Percentiles rank a stretch among this genome's conserved stretches.
Evolutionary conservation across 257 asterid species (phyloP).

Genomic region (Solanum sejunctum): DNA sequence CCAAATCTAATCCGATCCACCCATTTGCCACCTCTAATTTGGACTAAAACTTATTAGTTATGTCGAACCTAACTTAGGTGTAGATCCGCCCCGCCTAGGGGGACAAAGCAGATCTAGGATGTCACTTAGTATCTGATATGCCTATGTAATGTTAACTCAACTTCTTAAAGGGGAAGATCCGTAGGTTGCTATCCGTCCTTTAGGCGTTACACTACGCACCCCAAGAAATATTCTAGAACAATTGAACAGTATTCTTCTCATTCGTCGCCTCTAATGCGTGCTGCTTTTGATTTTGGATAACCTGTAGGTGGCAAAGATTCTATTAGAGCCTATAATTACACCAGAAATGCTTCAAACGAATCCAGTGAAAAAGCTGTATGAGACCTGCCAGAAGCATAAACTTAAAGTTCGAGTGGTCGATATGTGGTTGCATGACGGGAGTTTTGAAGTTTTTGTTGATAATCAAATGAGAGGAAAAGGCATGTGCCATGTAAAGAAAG

Average conservation of each 20-base stretch:
- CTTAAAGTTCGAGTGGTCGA: constrained; percentile 52
- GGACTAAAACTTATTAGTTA: not conserved
- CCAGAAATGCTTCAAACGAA: constrained; percentile 57
- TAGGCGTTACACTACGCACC: not conserved
- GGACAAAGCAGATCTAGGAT: not conserved
- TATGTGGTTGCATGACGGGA: constrained; percentile 41
- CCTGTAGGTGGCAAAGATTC: constrained; percentile 39
- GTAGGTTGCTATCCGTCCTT: not conserved
- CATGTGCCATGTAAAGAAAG: constrained; percentile 57
- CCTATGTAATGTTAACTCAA: not conserved
- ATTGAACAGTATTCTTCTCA: not conserved
- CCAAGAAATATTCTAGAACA: not conserved
- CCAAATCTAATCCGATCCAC: too few relatives aligned
- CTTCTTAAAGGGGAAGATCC: not conserved
- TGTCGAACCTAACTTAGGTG: not conserved
- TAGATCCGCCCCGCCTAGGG: not conserved
- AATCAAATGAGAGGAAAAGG: constrained; percentile 56
- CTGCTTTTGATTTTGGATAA: not conserved
- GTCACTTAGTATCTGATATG: not conserved
- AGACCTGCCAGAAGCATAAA: constrained; percentile 67
- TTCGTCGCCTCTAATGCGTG: not conserved
- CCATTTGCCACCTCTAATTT: not conserved
- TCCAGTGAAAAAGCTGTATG: constrained; percentile 64
- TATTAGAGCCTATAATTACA: constrained; percentile 62
- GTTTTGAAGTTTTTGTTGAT: constrained; percentile 43